These are phyloP conservation scores for Teratosphaeria epicoccoides DNA, from an alignment of 2,329 filamentous ascomycete species.

Conservation along the genomic window DNA sequence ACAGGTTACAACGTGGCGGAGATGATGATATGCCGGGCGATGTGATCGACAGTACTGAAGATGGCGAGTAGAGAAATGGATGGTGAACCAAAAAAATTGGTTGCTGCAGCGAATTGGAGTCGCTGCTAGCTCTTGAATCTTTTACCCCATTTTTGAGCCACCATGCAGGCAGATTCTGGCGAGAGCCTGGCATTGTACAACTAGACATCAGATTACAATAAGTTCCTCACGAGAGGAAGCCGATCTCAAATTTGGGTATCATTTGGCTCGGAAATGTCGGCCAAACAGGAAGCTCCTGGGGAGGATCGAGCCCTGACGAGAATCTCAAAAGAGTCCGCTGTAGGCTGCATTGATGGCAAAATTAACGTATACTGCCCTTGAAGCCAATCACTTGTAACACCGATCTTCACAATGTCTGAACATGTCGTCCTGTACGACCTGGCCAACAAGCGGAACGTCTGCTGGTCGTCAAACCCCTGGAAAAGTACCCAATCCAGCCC, in stretches of 20 bases:
- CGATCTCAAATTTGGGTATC: too few species aligned
- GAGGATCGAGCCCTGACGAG: too few species aligned
- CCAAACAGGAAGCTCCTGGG: too few species aligned
- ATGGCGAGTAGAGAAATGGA: background rate
- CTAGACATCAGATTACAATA: background rate
- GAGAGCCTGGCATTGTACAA: background rate
- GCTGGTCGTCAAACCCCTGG: constrained; percentile 61
- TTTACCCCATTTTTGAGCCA: too few species aligned
- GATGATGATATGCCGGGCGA: background rate
- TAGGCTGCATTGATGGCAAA: too few species aligned
- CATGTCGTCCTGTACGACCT: constrained; percentile 47
- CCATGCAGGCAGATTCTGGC: background rate
- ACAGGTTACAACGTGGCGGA: too few species aligned
- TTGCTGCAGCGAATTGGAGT: background rate
- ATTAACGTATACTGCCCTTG: too few species aligned
- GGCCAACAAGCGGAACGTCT: constrained; percentile 38
- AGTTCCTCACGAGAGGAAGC: too few species aligned
- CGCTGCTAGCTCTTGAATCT: background rate
- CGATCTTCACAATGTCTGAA: too few species aligned
- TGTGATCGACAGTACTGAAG: background rate
- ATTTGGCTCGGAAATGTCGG: too few species aligned
- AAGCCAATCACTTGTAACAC: too few species aligned
- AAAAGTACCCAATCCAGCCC: constrained; percentile 35
- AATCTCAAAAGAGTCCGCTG: too few species aligned
- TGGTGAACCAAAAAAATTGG: background rate